phyloP scores from a whole-genome alignment of 495 filamentous ascomycete species.

The Amniculicola lignicola region DNA sequence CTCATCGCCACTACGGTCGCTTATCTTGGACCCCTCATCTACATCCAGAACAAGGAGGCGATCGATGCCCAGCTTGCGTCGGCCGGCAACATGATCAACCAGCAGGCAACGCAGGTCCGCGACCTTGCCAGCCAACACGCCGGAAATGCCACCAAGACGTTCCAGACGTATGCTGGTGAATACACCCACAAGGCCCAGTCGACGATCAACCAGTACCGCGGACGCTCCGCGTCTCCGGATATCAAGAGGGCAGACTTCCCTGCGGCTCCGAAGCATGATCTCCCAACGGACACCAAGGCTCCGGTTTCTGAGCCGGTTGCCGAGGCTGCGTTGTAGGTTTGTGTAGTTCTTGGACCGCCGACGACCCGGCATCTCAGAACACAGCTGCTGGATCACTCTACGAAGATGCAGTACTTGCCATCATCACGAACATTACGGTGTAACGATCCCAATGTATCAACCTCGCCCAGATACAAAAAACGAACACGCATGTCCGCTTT shows the following conservation, averaged over 20 bases:
- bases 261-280: conserved; percentile 58
- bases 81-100: conserved; percentile 65
- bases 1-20: conserved; percentile 69
- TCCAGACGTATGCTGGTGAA: conserved; percentile 31
- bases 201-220: conserved; percentile 27
- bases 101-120: conserved; percentile 78
- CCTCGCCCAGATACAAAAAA: too few relatives aligned
- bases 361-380: too few relatives aligned
- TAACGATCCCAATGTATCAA: conserved; percentile 6
- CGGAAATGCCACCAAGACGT: conserved; percentile 38
- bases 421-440: conserved; percentile 3
- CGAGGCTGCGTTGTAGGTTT: too few relatives aligned
- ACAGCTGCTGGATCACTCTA: neutral
- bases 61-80: conserved; percentile 83
- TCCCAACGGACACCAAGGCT: conserved; percentile 35
- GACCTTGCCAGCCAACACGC: conserved; percentile 80
- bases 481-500: too few relatives aligned
- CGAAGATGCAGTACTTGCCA: neutral
- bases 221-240: conserved; percentile 41
- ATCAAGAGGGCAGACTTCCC: conserved; percentile 55
- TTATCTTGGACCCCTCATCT: conserved; percentile 86
- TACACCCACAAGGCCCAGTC: conserved; percentile 31
- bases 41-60: conserved; percentile 87
- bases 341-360: too few relatives aligned
- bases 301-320: conserved; percentile 26